Evolutionary conservation across 2,329 filamentous ascomycete species (phyloP), one percentile per base, ranked within the genome.

Genomic region (Thelonectria discophora): DNA sequence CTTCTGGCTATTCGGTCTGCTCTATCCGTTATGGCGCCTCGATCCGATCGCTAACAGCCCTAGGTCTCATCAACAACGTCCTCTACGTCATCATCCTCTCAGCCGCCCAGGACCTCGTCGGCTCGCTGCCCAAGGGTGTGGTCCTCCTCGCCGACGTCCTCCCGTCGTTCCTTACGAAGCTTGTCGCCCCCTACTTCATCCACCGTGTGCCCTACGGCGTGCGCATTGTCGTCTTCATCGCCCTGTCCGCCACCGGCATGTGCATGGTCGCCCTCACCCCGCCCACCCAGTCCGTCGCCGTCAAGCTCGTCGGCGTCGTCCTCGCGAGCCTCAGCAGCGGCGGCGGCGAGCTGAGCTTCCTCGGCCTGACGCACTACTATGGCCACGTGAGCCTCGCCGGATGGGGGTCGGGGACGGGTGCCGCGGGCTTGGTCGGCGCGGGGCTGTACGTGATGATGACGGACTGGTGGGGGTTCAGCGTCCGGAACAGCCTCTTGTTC

Each of bases 51-150:
- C 66, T 71, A 50, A 72, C 42, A 8, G 6, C 1, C 47, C n/a
- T 17, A 79, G 78, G 78, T 57, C 74, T 79, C 17, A 95, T 98
- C 75, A 98, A 99, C 79, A 98, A 98, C 80, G 92, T 98, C 69
- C 90, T 97, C 79, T 98, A 97, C 78, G 94, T 98, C 58, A 92
- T 98, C 76, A 95, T 98, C 74, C 90, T 99, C 72, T 96, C 93
- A 30, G 92, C 95, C 37, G 95, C 95, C 3, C 91, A 97, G 72
- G 95, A 99, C 73, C 91, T 99, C 64, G 95, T 98, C 70, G 94
- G 94, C 37, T 90, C 92, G 32, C 84, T 97, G 1, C 95, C 95
- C 51, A 98, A 98, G 77, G 93, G 92, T 69, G 86, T 96, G 58
- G 94, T 99, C 57, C 89, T 98, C 56, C 91, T 98, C 64, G 93